A percentile compares a stretch with the other conserved stretches of the same genome.
Evolutionary conservation across 208 protist species (phyloP).

Genomic region (Phytomonas sp.): DNA sequence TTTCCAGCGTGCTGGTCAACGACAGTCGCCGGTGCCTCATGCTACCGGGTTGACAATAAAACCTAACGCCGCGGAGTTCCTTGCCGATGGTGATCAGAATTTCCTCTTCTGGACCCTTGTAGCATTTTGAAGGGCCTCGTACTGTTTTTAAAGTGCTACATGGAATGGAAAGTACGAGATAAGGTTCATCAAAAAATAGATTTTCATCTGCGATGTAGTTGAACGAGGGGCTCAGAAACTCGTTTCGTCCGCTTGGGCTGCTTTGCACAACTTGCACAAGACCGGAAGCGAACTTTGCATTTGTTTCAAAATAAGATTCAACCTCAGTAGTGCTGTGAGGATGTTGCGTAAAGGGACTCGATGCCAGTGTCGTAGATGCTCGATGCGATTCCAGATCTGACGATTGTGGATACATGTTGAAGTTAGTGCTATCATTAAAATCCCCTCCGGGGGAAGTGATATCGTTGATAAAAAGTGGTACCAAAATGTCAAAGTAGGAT

Average conservation of each 20-base stretch:
- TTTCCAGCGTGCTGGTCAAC: slow-evolving; percentile 16
- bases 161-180: slow-evolving; percentile 41
- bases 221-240: not conserved
- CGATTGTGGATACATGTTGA: not conserved
- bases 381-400: not conserved
- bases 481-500: slow-evolving; percentile 5
- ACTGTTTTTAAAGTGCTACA: slow-evolving; percentile 20
- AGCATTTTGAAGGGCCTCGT: slow-evolving; percentile 4
- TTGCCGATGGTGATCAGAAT: slow-evolving; percentile 31
- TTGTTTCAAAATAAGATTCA: not conserved
- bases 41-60: slow-evolving; percentile 29
- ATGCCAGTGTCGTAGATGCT: not conserved
- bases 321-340: not conserved
- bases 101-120: slow-evolving; percentile 14
- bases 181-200: slow-evolving; percentile 17
- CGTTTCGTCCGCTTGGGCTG: not conserved
- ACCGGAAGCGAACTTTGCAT: not conserved
- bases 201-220: not conserved
- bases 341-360: not conserved
- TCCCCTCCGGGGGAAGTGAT: not conserved
- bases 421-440: not conserved
- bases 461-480: slow-evolving; percentile 9
- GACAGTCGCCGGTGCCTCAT: not conserved
- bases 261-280: not conserved
- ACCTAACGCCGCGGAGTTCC: slow-evolving; percentile 22